Percentiles rank a stretch among this genome's conserved stretches.
phyloP scores from a whole-genome alignment of 106 monocot genomes.

The Amphibolis antarctica region DNA sequence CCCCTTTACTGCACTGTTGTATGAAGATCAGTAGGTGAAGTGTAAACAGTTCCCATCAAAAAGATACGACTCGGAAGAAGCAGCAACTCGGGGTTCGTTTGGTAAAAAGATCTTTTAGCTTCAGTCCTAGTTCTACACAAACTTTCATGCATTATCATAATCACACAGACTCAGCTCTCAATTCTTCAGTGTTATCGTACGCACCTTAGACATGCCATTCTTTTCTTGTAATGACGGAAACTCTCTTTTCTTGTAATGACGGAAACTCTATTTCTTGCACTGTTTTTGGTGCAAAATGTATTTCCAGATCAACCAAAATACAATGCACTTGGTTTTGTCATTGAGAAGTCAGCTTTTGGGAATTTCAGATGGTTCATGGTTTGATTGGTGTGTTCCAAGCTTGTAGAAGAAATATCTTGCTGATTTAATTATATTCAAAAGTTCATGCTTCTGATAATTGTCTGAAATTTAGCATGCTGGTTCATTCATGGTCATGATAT shows the following conservation, averaged over 20 bases:
- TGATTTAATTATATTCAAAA: no score
- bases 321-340: neutral
- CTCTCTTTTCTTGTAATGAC: neutral
- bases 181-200: no score
- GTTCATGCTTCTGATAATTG: neutral
- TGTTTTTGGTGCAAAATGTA: neutral
- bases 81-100: neutral
- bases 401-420: neutral
- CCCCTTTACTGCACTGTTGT: neutral
- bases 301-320: neutral
- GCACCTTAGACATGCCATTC: neutral
- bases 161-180: no score
- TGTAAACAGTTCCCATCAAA: neutral
- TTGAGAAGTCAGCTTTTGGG: neutral
- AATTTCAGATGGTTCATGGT: neutral
- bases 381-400: neutral
- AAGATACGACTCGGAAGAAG: neutral
- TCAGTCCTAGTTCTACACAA: no score
- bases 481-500: neutral
- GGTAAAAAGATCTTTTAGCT: no score
- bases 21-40: neutral
- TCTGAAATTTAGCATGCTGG: neutral
- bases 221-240: constrained; percentile 1
- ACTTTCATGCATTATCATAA: no score
- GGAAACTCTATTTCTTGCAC: neutral